phyloP scores from a whole-genome alignment of 495 filamentous ascomycete species.

The Evernia prunastri region DNA sequence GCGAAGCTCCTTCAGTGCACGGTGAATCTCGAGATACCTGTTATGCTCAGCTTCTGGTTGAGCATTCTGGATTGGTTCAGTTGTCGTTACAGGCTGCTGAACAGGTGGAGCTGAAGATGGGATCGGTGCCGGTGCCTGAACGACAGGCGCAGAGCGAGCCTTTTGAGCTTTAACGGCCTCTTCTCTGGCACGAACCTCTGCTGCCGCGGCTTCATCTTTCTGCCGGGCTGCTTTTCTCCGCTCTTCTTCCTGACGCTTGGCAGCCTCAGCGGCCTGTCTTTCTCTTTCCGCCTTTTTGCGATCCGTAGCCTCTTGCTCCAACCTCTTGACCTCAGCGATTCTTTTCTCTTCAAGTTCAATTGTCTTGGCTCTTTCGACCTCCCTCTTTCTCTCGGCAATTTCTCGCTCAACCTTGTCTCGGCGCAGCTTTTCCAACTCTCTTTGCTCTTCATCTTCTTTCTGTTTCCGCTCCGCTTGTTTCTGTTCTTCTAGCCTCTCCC shows the following conservation, averaged over 20 bases:
- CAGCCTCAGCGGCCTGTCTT: conserved; percentile 24
- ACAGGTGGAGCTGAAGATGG: not conserved
- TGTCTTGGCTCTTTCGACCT: conserved; percentile 27
- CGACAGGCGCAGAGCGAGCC: not conserved
- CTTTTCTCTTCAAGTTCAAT: conserved; percentile 35
- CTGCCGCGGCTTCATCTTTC: conserved; percentile 14
- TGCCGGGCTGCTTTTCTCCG: conserved; percentile 37
- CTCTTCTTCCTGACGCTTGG: conserved; percentile 36
- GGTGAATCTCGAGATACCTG: conserved; percentile 63
- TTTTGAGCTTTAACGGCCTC: not conserved
- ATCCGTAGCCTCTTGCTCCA: conserved; percentile 23
- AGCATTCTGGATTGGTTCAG: conserved; percentile 20
- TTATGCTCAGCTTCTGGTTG: conserved; percentile 44
- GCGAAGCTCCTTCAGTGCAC: conserved; percentile 65
- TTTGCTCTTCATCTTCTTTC: conserved; percentile 46
- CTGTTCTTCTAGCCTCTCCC: conserved; percentile 35
- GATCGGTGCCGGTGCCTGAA: not conserved
- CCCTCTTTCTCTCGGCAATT: conserved; percentile 23
- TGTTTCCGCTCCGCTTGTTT: conserved; percentile 19
- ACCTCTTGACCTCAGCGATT: conserved; percentile 26
- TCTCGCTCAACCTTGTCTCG: conserved; percentile 39
- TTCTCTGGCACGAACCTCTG: not conserved
- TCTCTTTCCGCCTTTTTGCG: conserved; percentile 32
- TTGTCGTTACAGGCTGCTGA: conserved; percentile 14
- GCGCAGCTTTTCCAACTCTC: conserved; percentile 37